Percentiles rank a stretch among this genome's conserved stretches.
Conservation (phyloP, 2,329 filamentous ascomycete genomes). For the Microsporum canis region DNA sequence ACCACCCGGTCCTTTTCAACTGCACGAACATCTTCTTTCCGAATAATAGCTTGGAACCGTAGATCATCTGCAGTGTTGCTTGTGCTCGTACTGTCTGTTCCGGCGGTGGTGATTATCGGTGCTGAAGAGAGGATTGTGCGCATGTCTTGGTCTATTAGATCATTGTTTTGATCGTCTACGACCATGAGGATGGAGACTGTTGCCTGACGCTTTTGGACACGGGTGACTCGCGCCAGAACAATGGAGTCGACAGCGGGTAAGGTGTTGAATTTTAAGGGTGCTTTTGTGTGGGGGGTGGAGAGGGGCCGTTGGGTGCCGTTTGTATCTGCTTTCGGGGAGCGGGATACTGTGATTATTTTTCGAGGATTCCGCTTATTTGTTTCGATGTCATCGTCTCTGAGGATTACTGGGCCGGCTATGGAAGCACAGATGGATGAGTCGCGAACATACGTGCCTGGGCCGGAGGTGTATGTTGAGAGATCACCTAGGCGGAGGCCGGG, state of each 20-base stretch:
- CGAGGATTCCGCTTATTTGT: conserved; percentile 15
- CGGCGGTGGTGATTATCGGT: conserved; percentile 4
- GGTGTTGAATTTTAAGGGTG: conserved; percentile 45
- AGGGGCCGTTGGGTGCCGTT: conserved; percentile 9
- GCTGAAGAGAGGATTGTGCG: conserved; percentile 28
- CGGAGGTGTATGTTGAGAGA: conserved; percentile 54
- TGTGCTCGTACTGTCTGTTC: conserved; percentile 22
- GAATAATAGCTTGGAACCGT: conserved; percentile 68
- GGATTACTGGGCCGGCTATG: conserved; percentile 59
- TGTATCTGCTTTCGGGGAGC: conserved; percentile 18
- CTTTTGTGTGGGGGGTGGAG: conserved; percentile 15
- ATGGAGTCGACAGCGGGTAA: conserved; percentile 70
- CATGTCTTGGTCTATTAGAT: conserved; percentile 21
- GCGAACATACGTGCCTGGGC: conserved; percentile 74
- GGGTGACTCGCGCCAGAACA: conserved; percentile 74
- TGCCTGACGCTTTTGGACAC: conserved; percentile 74
- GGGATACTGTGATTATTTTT: conserved; percentile 19
- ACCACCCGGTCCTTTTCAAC: conserved; percentile 94
- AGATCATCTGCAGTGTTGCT: conserved; percentile 49
- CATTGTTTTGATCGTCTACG: conserved; percentile 38
- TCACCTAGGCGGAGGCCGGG: conserved; percentile 74
- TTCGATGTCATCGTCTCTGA: conserved; percentile 32
- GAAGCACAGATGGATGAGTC: conserved; percentile 67
- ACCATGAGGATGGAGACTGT: conserved; percentile 79
- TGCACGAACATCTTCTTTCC: conserved; percentile 80